Conservation (phyloP, 805 yeast genomes). For the Candida sakaeoensis region DNA sequence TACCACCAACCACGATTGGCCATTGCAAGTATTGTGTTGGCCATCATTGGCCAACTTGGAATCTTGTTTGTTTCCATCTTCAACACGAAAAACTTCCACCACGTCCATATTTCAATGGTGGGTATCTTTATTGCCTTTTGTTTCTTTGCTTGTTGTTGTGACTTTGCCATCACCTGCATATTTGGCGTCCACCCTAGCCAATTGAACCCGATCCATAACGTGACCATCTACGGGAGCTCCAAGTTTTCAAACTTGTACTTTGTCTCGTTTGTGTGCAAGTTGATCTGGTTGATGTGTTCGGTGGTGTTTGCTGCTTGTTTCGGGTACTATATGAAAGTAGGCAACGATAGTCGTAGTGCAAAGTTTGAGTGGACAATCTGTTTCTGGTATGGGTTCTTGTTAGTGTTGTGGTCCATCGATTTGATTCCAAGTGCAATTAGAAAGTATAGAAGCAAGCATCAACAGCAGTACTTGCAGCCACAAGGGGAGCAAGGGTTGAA, state of each 20-base stretch:
- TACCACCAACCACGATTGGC: slow-evolving; percentile 41
- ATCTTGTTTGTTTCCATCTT: slow-evolving; percentile 71
- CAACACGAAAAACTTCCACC: slow-evolving; percentile 55
- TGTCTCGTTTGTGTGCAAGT: slow-evolving; percentile 51
- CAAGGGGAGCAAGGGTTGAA: neutral
- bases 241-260: slow-evolving; percentile 40
- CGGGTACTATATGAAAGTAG: slow-evolving; percentile 39
- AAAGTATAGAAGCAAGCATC: slow-evolving; percentile 17
- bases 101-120: slow-evolving; percentile 68
- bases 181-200: slow-evolving; percentile 37
- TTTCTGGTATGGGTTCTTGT: slow-evolving; percentile 76
- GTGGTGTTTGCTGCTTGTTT: slow-evolving; percentile 66
- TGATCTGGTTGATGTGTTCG: slow-evolving; percentile 64
- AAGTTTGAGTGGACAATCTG: slow-evolving; percentile 82
- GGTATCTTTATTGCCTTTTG: slow-evolving; percentile 66
- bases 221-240: slow-evolving; percentile 34
- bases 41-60: slow-evolving; percentile 64
- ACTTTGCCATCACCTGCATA: slow-evolving; percentile 34
- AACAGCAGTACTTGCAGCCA: neutral
- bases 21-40: slow-evolving; percentile 40
- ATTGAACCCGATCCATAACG: slow-evolving; percentile 36
- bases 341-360: slow-evolving; percentile 48
- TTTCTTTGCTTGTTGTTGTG: slow-evolving; percentile 45
- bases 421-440: slow-evolving; percentile 57
- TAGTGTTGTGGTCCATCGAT: slow-evolving; percentile 64